phyloP scores from a whole-genome alignment of 2,329 filamentous ascomycete genomes.

The Monosporascus ibericus region DNA sequence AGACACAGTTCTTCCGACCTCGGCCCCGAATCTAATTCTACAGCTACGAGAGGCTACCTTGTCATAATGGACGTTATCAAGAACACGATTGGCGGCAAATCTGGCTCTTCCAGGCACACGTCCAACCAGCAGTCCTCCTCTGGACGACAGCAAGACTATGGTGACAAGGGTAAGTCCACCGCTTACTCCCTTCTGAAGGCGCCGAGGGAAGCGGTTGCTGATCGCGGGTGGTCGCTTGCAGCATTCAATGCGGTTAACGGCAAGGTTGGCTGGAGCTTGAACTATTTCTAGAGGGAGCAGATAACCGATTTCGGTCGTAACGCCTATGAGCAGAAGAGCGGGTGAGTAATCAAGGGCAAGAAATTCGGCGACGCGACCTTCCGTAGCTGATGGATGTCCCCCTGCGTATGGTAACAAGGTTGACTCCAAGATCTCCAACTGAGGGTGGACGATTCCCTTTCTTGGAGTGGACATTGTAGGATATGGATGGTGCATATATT shows the following conservation, averaged over 20 bases:
- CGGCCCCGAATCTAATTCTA: neutral
- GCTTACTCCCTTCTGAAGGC: no score
- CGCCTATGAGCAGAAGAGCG: constrained; percentile 32
- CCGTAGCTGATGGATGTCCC: neutral
- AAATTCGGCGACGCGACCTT: neutral
- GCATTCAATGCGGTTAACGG: constrained; percentile 22
- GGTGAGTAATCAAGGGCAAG: constrained; percentile 17
- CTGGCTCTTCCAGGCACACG: constrained; percentile 1
- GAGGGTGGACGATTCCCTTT: no score
- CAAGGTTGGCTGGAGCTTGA: constrained; percentile 15
- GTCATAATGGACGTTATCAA: constrained; percentile 24
- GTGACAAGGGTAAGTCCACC: constrained; percentile 24
- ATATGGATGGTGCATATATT: no score
- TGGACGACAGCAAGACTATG: constrained; percentile 24
- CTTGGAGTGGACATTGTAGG: no score
- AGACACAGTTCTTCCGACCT: no score
- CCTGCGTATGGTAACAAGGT: constrained; percentile 28
- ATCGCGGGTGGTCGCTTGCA: neutral
- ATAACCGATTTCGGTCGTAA: constrained; percentile 27
- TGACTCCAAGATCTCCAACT: constrained; percentile 28
- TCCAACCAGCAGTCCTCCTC: constrained; percentile 4
- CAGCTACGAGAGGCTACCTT: neutral
- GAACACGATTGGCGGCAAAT: constrained; percentile 17
- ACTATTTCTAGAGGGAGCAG: constrained; percentile 20
- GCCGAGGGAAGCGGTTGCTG: neutral